Evolutionary conservation across 1,139 yeast species (phyloP).

Genomic region (Yamadazyma sp.): DNA sequence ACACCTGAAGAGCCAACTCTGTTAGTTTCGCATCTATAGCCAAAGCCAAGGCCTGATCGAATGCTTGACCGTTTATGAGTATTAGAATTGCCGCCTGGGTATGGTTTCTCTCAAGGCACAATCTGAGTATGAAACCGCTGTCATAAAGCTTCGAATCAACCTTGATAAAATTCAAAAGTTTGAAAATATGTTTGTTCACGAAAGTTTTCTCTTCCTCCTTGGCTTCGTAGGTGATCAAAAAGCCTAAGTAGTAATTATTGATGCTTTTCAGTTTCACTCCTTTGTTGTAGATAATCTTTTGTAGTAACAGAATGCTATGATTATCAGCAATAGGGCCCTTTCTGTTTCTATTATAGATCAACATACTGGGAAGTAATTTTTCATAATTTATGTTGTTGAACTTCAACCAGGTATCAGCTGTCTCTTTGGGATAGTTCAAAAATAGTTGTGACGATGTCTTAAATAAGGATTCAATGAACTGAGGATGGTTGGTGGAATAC

Average conservation of each 20-base stretch:
- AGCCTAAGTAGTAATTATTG: slow-evolving; percentile 72
- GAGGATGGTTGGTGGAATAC: slow-evolving; percentile 33
- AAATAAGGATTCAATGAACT: slow-evolving; percentile 38
- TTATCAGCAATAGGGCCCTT: slow-evolving; percentile 39
- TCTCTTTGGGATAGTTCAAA: slow-evolving; percentile 64
- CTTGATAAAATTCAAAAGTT: slow-evolving; percentile 28
- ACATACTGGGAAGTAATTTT: slow-evolving; percentile 71
- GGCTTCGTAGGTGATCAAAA: slow-evolving; percentile 60
- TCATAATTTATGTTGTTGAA: slow-evolving; percentile 50
- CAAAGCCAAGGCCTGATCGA: slow-evolving; percentile 77
- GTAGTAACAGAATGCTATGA: slow-evolving; percentile 66
- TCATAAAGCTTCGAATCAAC: slow-evolving; percentile 45
- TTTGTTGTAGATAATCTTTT: slow-evolving; percentile 56
- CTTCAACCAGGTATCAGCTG: slow-evolving; percentile 80
- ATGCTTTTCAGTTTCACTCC: slow-evolving; percentile 50
- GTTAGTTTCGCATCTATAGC: slow-evolving; percentile 66
- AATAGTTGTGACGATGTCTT: slow-evolving; percentile 71
- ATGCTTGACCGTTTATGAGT: slow-evolving; percentile 61
- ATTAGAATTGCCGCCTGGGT: slow-evolving; percentile 69
- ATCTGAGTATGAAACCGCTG: slow-evolving; percentile 69
- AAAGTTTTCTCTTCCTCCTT: slow-evolving; percentile 23
- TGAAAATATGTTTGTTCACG: slow-evolving; percentile 26
- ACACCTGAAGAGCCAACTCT: slow-evolving; percentile 51
- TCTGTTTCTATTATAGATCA: slow-evolving; percentile 60
- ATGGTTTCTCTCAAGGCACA: slow-evolving; percentile 60